phyloP scores from a whole-genome alignment of 192 early-diverging fungal genomes.

The Linnemannia schmuckeri region DNA sequence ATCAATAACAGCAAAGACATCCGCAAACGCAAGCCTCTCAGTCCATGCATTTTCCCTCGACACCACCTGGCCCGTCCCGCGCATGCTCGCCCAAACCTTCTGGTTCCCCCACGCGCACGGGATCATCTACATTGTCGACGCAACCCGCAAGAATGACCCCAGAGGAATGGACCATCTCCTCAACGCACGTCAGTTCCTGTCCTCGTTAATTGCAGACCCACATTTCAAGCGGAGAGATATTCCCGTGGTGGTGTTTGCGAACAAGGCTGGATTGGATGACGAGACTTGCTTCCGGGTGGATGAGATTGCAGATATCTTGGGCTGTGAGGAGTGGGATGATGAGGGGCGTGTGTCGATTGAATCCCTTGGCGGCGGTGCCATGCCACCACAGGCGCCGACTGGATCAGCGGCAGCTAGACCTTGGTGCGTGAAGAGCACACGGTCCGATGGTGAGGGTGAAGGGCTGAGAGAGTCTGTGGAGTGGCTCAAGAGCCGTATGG shows the following conservation, averaged over 20 bases:
- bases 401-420: slow-evolving; percentile 17
- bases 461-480: slow-evolving; percentile 44
- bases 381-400: not conserved
- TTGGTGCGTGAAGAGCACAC: slow-evolving; percentile 54
- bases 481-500: slow-evolving; percentile 57
- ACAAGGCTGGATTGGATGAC: slow-evolving; percentile 46
- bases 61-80: slow-evolving; percentile 47
- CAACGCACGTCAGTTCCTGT: slow-evolving; percentile 43
- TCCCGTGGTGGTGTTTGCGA: slow-evolving; percentile 51
- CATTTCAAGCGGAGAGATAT: slow-evolving; percentile 31
- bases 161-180: slow-evolving; percentile 46
- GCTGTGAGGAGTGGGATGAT: slow-evolving; percentile 52
- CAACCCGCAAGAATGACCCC: slow-evolving; percentile 52
- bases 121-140: slow-evolving; percentile 52
- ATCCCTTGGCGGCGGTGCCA: not conserved
- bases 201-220: slow-evolving; percentile 33
- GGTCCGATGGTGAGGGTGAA: slow-evolving; percentile 46
- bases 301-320: slow-evolving; percentile 53
- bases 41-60: slow-evolving; percentile 50
- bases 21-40: slow-evolving; percentile 38
- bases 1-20: not conserved
- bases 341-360: not conserved
- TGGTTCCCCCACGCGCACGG: slow-evolving; percentile 54
- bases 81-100: slow-evolving; percentile 39
- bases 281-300: slow-evolving; percentile 50